phyloP scores from a whole-genome alignment of 163 green algal genomes.

The Dunaliella salina region DNA sequence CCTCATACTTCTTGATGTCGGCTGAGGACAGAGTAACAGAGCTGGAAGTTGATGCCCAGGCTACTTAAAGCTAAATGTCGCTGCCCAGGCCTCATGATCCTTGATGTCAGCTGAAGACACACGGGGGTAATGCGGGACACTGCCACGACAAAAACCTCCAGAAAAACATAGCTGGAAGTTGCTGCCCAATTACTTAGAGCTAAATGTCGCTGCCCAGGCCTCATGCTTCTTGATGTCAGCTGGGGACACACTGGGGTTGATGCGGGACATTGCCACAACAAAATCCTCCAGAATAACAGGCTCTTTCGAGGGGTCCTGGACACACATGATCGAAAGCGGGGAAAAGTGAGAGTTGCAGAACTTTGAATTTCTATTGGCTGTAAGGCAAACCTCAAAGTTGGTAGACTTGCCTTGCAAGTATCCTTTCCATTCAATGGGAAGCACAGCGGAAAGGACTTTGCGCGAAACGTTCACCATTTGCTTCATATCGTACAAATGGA shows the following conservation, averaged over 20 bases:
- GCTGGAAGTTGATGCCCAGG: no score
- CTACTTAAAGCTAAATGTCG: no score
- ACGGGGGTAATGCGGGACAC: no score
- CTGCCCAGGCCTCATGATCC: no score
- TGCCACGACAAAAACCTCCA: no score
- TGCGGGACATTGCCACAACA: conserved; percentile 63
- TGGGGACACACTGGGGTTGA: conserved; percentile 68
- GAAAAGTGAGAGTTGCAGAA: background rate
- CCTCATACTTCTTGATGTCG: conserved; percentile 74
- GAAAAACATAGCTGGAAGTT: no score
- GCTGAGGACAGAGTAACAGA: conserved; percentile 56
- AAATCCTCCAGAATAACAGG: conserved; percentile 73
- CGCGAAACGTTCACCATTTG: no score
- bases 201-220: conserved; percentile 48
- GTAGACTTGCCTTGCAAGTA: no score
- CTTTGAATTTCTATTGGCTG: background rate
- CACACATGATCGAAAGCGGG: background rate
- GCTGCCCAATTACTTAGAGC: background rate
- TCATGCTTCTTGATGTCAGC: conserved; percentile 75
- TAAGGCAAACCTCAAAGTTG: background rate
- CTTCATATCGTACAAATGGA: no score
- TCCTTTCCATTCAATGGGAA: background rate
- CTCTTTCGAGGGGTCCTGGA: conserved; percentile 50
- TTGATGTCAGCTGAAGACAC: no score
- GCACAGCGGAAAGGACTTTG: background rate